Base-by-base conservation (phyloP, 352 stramenopile species). In the Phytophthora podocarpi region DNA sequence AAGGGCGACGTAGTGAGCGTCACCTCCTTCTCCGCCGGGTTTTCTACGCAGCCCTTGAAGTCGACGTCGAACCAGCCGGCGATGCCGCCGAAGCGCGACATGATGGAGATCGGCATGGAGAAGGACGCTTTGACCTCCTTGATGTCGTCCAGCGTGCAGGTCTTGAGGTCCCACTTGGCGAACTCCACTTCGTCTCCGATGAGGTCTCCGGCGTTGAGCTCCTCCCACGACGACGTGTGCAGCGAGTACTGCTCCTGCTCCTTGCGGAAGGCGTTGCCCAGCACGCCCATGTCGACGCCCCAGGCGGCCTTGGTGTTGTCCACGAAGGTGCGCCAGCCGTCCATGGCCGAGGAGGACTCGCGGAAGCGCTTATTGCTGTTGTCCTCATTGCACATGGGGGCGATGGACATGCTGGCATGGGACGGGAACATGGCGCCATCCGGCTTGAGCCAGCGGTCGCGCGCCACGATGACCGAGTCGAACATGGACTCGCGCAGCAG, bases 41-140 rank as follows among this genome's bases (percentile, higher is more conserved):
- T 88, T 52, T 95, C 77, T 1, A 62, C 53, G 52, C 71, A 91
- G 35, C 97, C 97, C 59, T 89, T 95, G 74, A 99, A 99, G 69
- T 99, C 96, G n/a, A 98, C 91, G 60, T 98, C 98, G 70, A 99
- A 99, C 98, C 98, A 99, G 50, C 97, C 96, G 15, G 97, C 97
- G 66, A 99, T 97, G 51, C 97, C 98, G 60, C 85, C 83, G 57
- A 96, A 95, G 60, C 87, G 87, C 20, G 84, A 79, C 73, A 96
- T 98, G 27, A 80, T 95, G 42, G 77, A 90, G 59, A 98, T 82
- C 31, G 74, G 67, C 53, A 97, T 90, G 48, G 70, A 64, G 59
- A 96, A 96, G 12, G 72, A 27, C 4, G 82, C 72, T 50, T 75
- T 76, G 28, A 96, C 81, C 30, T 73, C 78, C 73, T 90, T 90